Percentiles rank a stretch among this genome's conserved stretches.
Conservation (phyloP, 2,329 filamentous ascomycete species). For the Cladosporium sp. region DNA sequence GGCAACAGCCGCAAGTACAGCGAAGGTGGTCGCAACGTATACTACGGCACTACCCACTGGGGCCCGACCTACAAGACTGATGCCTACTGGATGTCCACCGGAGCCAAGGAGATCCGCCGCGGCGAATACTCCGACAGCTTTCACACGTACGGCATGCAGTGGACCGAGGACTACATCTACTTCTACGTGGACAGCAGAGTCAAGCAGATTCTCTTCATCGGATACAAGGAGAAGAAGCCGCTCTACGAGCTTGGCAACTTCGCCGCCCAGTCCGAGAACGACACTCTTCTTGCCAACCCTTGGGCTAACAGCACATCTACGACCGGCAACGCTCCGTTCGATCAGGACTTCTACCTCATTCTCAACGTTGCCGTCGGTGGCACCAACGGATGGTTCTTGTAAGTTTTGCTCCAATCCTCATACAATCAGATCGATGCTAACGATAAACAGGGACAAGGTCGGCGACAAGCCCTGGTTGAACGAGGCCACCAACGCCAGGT, state of each 20-base stretch:
- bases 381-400: slow-evolving; percentile 78
- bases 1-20: slow-evolving; percentile 48
- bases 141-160: slow-evolving; percentile 57
- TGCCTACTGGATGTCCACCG: slow-evolving; percentile 35
- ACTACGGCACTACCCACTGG: slow-evolving; percentile 52
- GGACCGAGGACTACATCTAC: slow-evolving; percentile 55
- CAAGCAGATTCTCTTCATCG: slow-evolving; percentile 17
- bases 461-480: slow-evolving; percentile 75
- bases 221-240: background rate
- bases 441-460: slow-evolving; percentile 30
- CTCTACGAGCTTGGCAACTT: slow-evolving; percentile 18
- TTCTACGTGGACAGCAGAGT: slow-evolving; percentile 53
- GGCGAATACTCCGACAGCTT: slow-evolving; percentile 45
- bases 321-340: slow-evolving; percentile 67
- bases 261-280: slow-evolving; percentile 49
- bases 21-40: slow-evolving; percentile 45
- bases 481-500: slow-evolving; percentile 62
- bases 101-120: slow-evolving; percentile 31
- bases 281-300: slow-evolving; percentile 62
- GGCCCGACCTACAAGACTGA: slow-evolving; percentile 30
- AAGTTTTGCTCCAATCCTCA: slow-evolving; percentile 44
- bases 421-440: background rate
- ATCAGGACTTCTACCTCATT: slow-evolving; percentile 74
- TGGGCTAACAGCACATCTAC: slow-evolving; percentile 60
- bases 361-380: slow-evolving; percentile 74